Conservation (phyloP, 257 asterid species). For the Ajuga chamaepitys region DNA sequence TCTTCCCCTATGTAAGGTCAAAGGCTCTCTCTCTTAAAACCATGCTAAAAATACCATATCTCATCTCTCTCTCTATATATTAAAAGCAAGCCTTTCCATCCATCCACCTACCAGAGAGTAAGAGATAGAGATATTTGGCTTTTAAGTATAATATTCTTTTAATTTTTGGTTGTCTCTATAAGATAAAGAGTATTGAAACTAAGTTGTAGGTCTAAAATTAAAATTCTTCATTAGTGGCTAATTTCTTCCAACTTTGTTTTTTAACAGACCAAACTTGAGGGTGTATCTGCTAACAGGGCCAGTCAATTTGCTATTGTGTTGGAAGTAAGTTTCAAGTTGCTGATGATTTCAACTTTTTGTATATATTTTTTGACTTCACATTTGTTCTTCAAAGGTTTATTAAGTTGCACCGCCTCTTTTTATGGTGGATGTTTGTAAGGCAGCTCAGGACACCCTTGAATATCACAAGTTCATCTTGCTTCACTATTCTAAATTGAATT, state of each 20-base stretch:
- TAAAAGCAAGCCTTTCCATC: too few species aligned
- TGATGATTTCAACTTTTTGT: not conserved
- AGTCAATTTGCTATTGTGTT: slow-evolving; percentile 81
- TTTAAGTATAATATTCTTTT: too few species aligned
- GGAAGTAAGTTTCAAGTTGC: slow-evolving; percentile 50
- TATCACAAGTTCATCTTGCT: slow-evolving; percentile 61
- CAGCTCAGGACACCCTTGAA: slow-evolving; percentile 88
- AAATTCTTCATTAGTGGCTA: not conserved
- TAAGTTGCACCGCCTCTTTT: slow-evolving; percentile 89
- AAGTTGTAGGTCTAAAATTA: slow-evolving; percentile 1
- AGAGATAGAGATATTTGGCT: too few species aligned
- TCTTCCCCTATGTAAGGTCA: too few species aligned
- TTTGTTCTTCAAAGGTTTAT: slow-evolving; percentile 42
- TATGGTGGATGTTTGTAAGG: slow-evolving; percentile 92
- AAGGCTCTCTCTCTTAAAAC: too few species aligned
- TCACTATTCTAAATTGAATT: too few species aligned
- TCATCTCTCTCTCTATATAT: too few species aligned
- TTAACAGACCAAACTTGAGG: slow-evolving; percentile 83
- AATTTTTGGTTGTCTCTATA: too few species aligned
- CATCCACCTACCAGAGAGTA: too few species aligned
- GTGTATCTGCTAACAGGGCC: slow-evolving; percentile 55
- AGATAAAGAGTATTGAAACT: too few species aligned
- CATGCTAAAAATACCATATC: too few species aligned
- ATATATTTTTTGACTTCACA: not conserved
- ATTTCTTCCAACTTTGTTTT: slow-evolving; percentile 13